phyloP scores from a whole-genome alignment of 805 yeast genomes.

The Saccharomycopsis guyanensis region DNA sequence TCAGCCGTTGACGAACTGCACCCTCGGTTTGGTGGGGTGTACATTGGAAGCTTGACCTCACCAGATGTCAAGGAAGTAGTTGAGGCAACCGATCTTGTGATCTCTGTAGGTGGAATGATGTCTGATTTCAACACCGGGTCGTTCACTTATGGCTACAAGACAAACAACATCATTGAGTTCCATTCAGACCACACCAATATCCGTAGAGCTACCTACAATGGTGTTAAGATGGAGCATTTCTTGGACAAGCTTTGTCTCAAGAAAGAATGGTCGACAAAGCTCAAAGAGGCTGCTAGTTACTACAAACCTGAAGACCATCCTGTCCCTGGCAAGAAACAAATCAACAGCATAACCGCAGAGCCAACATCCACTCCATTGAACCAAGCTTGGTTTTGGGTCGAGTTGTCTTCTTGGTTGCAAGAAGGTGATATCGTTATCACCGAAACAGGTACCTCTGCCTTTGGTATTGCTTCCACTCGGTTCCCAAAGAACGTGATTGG shows the following conservation, averaged over 20 bases:
- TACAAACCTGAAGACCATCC: constrained; percentile 12
- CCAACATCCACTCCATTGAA: constrained; percentile 19
- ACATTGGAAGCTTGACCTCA: constrained; percentile 72
- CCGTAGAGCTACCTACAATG: constrained; percentile 44
- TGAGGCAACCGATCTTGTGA: constrained; percentile 64
- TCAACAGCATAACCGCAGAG: constrained; percentile 4
- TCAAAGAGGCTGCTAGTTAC: background rate
- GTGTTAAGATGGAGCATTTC: constrained; percentile 43
- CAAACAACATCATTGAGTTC: constrained; percentile 47
- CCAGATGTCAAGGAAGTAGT: constrained; percentile 68
- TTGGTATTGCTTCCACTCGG: constrained; percentile 48
- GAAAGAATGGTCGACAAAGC: background rate
- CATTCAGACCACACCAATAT: constrained; percentile 49
- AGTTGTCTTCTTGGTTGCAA: constrained; percentile 42
- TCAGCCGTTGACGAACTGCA: constrained; percentile 66
- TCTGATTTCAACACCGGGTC: constrained; percentile 91
- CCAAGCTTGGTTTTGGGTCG: constrained; percentile 44
- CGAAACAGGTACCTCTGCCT: constrained; percentile 62
- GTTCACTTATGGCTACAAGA: constrained; percentile 46
- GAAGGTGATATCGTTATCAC: constrained; percentile 53
- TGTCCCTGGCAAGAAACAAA: constrained; percentile 7
- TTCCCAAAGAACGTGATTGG: constrained; percentile 46
- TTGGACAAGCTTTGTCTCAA: constrained; percentile 21
- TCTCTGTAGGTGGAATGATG: constrained; percentile 75
- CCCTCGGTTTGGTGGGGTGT: constrained; percentile 75